These are phyloP conservation scores for Saccharomyces uvarum DNA, from an alignment of 1,139 yeast species.

Conservation along the genomic window DNA sequence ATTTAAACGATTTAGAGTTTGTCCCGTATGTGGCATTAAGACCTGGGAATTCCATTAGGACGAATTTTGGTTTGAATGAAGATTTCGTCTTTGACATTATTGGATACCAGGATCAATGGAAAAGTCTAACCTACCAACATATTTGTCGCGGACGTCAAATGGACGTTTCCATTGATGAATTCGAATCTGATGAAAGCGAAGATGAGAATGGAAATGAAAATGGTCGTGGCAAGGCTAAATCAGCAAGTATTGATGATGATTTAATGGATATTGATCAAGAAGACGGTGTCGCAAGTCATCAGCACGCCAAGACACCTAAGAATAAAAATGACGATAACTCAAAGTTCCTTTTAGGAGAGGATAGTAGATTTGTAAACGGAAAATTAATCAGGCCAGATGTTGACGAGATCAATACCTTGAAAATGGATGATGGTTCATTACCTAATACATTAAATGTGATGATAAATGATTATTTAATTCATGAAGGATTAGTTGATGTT, in stretches of 20 bases:
- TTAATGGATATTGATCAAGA: slow-evolving; percentile 8
- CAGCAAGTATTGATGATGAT: not conserved
- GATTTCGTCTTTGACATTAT: slow-evolving; percentile 68
- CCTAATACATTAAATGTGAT: slow-evolving; percentile 45
- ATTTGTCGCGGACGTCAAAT: slow-evolving; percentile 15
- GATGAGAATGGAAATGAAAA: slow-evolving; percentile 2
- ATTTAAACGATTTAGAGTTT: slow-evolving; percentile 34
- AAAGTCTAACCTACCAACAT: slow-evolving; percentile 28
- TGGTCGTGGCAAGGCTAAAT: slow-evolving; percentile 2
- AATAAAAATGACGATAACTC: slow-evolving; percentile 3
- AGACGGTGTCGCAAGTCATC: not conserved
- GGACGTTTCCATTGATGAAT: slow-evolving; percentile 13
- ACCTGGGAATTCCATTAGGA: slow-evolving; percentile 42
- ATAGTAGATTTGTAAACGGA: slow-evolving; percentile 20
- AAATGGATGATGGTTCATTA: slow-evolving; percentile 32
- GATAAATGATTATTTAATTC: slow-evolving; percentile 61
- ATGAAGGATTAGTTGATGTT: slow-evolving; percentile 66
- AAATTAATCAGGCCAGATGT: slow-evolving; percentile 24
- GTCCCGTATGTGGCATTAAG: slow-evolving; percentile 48
- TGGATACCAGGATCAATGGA: slow-evolving; percentile 48
- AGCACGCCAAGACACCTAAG: not conserved
- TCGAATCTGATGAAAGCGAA: slow-evolving; percentile 10
- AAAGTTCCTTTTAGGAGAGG: slow-evolving; percentile 17
- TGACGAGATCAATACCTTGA: slow-evolving; percentile 22
- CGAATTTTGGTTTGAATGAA: slow-evolving; percentile 60